phyloP scores from a whole-genome alignment of 257 asterid species.

The Ajuga chamaepitys region DNA sequence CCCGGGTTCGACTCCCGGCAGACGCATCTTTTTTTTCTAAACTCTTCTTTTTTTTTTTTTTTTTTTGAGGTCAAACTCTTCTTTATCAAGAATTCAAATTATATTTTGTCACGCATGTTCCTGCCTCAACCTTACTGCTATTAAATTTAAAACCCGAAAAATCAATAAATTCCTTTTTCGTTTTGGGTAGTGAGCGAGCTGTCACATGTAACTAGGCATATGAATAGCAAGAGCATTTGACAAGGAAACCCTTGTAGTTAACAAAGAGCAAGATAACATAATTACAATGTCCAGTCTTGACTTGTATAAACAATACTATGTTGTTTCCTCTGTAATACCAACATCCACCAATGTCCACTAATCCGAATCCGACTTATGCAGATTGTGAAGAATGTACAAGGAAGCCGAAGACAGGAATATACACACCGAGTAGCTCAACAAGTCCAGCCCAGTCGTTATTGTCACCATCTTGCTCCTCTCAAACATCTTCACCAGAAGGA shows the following conservation, averaged over 20 bases:
- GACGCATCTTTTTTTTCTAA: constrained; percentile 31
- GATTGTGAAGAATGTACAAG: constrained; percentile 73
- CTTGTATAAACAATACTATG: not conserved
- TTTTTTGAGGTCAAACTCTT: no score
- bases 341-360: not conserved
- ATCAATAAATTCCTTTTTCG: no score
- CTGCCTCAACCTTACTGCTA: no score
- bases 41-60: no score
- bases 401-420: constrained; percentile 92
- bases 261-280: not conserved
- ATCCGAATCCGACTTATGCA: constrained; percentile 55
- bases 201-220: no score
- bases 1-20: constrained; percentile 99
- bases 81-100: no score
- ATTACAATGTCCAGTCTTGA: not conserved
- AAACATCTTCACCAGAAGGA: constrained; percentile 95
- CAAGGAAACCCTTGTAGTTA: no score
- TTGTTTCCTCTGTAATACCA: not conserved
- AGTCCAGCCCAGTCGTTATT: constrained; percentile 77
- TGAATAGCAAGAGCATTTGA: no score
- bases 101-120: no score
- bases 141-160: no score
- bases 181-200: no score
- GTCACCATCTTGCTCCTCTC: constrained; percentile 96
- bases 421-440: constrained; percentile 71